These are phyloP conservation scores for Petunia axillaris DNA, from an alignment of 257 asterid species.

Conservation along the genomic window DNA sequence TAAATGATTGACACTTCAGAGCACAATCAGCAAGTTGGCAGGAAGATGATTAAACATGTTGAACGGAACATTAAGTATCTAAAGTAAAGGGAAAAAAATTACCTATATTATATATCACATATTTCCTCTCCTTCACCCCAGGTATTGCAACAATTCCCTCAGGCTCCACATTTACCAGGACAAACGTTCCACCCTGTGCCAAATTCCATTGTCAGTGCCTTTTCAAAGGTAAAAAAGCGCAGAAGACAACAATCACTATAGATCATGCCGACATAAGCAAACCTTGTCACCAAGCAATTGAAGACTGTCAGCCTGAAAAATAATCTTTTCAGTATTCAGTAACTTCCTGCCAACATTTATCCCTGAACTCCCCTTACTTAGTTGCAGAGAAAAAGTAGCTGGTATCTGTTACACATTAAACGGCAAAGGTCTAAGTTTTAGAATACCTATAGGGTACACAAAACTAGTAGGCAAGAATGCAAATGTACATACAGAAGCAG, in stretches of 20 bases:
- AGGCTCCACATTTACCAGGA: slow-evolving; percentile 66
- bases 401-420: slow-evolving; percentile 66
- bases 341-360: slow-evolving; percentile 64
- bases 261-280: not conserved
- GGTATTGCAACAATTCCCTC: slow-evolving; percentile 83
- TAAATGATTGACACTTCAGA: not conserved
- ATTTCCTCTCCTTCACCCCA: slow-evolving; percentile 59
- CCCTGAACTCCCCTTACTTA: slow-evolving; percentile 53
- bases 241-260: not conserved
- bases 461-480: slow-evolving; percentile 22
- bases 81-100: not conserved
- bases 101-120: slow-evolving; percentile 69
- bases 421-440: slow-evolving; percentile 26
- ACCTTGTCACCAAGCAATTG: slow-evolving; percentile 50
- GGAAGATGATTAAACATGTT: slow-evolving; percentile 3
- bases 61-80: not conserved
- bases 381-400: slow-evolving; percentile 70
- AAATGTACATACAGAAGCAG: slow-evolving; percentile 80
- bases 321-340: slow-evolving; percentile 84
- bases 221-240: not conserved
- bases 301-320: slow-evolving; percentile 56
- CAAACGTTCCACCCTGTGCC: slow-evolving; percentile 56
- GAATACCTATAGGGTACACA: slow-evolving; percentile 8
- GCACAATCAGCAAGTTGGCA: not conserved
- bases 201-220: slow-evolving; percentile 18